phyloP scores from a whole-genome alignment of 192 early-diverging fungal species.

The Lunasporangiospora selenospora region DNA sequence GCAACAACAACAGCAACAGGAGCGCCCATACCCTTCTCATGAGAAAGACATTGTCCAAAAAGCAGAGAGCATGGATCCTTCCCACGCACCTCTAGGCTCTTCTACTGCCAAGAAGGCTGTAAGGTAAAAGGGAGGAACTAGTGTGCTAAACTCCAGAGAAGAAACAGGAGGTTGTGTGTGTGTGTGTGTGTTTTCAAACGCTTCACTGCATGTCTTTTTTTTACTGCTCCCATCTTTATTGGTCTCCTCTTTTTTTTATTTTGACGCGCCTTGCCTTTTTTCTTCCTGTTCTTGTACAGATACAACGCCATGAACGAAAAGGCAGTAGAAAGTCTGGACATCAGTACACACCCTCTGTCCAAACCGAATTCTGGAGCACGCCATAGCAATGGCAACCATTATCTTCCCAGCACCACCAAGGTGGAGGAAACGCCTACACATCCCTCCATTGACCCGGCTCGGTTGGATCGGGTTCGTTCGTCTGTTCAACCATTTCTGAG shows the following conservation, averaged over 20 bases:
- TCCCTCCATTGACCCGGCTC: neutral
- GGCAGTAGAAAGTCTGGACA: constrained; percentile 11
- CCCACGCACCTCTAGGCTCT: too few species aligned
- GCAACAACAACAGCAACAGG: too few species aligned
- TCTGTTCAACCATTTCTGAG: constrained; percentile 17
- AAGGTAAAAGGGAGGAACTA: too few species aligned
- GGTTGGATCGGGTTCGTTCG: constrained; percentile 18
- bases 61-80: too few species aligned
- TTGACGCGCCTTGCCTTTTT: neutral
- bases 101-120: too few species aligned
- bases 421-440: neutral
- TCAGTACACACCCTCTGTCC: too few species aligned
- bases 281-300: neutral
- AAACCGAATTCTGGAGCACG: too few species aligned
- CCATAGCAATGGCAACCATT: neutral
- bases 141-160: too few species aligned
- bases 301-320: neutral
- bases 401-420: neutral
- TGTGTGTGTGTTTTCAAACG: too few species aligned
- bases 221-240: neutral
- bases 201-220: neutral
- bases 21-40: too few species aligned
- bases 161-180: too few species aligned
- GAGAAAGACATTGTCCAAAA: too few species aligned
- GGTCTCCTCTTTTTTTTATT: neutral